These are phyloP conservation scores for Rostrohypoxylon terebratum DNA, from an alignment of 495 filamentous ascomycete genomes.

Conservation along the genomic window DNA sequence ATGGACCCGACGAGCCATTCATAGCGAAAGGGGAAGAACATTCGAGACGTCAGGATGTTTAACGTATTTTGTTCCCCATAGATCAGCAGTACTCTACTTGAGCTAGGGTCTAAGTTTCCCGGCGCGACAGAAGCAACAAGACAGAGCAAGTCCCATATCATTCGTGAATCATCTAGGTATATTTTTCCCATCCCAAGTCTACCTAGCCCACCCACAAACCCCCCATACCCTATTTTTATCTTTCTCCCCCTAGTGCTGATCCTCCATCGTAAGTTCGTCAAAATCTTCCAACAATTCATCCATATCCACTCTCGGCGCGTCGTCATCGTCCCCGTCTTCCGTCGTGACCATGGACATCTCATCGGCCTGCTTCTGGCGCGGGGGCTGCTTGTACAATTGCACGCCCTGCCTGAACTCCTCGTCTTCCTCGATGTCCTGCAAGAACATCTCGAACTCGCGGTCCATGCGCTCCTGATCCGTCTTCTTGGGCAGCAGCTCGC, in stretches of 20 bases:
- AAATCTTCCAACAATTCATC: slow-evolving; percentile 91
- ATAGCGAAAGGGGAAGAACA: too few species aligned
- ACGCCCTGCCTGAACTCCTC: slow-evolving; percentile 84
- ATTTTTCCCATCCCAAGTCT: neutral
- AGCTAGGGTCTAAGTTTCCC: neutral
- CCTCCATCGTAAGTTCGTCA: slow-evolving; percentile 79
- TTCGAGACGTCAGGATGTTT: neutral
- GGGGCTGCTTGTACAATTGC: slow-evolving; percentile 81
- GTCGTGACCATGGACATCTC: slow-evolving; percentile 72
- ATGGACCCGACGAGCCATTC: too few species aligned
- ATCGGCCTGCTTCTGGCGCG: slow-evolving; percentile 55
- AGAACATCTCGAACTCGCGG: slow-evolving; percentile 94
- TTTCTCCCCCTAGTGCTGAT: slow-evolving; percentile 43
- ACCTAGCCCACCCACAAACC: neutral
- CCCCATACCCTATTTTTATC: neutral
- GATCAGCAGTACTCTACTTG: neutral
- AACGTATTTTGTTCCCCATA: neutral
- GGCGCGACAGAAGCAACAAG: neutral
- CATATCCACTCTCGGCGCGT: slow-evolving; percentile 80
- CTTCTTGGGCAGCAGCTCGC: slow-evolving; percentile 80
- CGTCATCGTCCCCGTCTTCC: slow-evolving; percentile 73
- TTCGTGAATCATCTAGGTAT: neutral
- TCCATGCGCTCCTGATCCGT: slow-evolving; percentile 87
- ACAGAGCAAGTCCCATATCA: neutral
- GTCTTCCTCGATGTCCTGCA: slow-evolving; percentile 96